phyloP scores from a whole-genome alignment of 2,329 filamentous ascomycete genomes.

The Pseudocercospora musae region DNA sequence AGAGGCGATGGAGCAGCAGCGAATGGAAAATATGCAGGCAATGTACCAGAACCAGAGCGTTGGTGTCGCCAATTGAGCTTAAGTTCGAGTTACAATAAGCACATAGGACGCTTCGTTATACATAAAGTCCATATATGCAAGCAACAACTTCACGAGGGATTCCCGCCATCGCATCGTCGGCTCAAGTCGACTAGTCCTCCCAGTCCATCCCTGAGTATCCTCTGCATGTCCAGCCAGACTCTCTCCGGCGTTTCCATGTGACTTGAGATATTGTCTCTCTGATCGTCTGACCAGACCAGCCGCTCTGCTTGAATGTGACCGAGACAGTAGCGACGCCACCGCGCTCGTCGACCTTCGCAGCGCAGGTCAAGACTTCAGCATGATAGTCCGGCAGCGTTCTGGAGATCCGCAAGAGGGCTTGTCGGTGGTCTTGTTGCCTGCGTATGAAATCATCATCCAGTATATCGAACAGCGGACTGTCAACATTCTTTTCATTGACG shows the following conservation, averaged over 20 bases:
- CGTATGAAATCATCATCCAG: not conserved
- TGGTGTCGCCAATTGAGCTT: slow-evolving; percentile 21
- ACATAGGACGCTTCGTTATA: not conserved
- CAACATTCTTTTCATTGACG: not conserved
- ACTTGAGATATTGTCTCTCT: not conserved
- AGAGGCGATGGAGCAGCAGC: slow-evolving; percentile 26
- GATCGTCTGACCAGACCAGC: not conserved
- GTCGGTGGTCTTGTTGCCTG: not conserved
- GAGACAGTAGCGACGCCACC: not conserved
- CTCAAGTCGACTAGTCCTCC: not conserved
- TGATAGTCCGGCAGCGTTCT: not conserved
- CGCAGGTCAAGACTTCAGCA: not conserved
- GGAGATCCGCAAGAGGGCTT: not conserved
- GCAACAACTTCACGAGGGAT: too few species aligned
- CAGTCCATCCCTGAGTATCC: not conserved
- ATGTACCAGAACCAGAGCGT: slow-evolving; percentile 27
- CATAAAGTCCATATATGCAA: too few species aligned
- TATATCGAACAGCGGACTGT: not conserved
- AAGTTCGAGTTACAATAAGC: not conserved
- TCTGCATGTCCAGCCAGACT: not conserved
- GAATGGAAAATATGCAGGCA: slow-evolving; percentile 32
- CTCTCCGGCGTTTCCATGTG: not conserved
- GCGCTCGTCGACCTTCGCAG: not conserved
- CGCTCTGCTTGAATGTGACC: not conserved
- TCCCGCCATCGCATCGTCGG: too few species aligned